These are phyloP conservation scores for Tetrapisispora nanseiensis DNA, from an alignment of 805 yeast genomes.

Conservation along the genomic window DNA sequence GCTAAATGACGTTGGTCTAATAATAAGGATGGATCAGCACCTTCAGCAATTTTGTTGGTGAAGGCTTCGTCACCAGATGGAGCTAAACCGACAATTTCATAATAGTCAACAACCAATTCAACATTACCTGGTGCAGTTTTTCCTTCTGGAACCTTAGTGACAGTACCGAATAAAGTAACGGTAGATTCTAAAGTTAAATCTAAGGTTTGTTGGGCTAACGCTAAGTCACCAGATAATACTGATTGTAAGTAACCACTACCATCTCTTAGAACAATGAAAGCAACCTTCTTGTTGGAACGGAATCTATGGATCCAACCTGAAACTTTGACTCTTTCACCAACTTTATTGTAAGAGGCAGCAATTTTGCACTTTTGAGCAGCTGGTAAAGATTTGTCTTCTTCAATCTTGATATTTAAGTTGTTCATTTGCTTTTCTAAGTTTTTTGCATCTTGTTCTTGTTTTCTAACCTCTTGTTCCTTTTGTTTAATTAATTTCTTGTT, in stretches of 20 bases:
- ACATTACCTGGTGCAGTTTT: slow-evolving; percentile 96
- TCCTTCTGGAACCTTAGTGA: slow-evolving; percentile 85
- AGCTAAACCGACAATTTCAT: slow-evolving; percentile 82
- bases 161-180: slow-evolving; percentile 66
- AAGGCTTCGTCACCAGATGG: slow-evolving; percentile 94
- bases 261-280: slow-evolving; percentile 86
- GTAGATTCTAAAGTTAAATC: slow-evolving; percentile 86
- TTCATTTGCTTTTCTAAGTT: slow-evolving; percentile 71
- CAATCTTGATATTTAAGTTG: slow-evolving; percentile 63
- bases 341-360: slow-evolving; percentile 38
- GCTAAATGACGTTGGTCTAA: slow-evolving; percentile 92
- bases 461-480: slow-evolving; percentile 43
- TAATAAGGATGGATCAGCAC: slow-evolving; percentile 84
- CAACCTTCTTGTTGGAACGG: slow-evolving; percentile 85
- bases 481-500: slow-evolving; percentile 56
- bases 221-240: slow-evolving; percentile 83
- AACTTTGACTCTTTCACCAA: slow-evolving; percentile 65
- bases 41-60: slow-evolving; percentile 88
- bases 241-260: slow-evolving; percentile 88
- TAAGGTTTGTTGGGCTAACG: slow-evolving; percentile 76
- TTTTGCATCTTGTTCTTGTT: slow-evolving; percentile 48
- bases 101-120: slow-evolving; percentile 84
- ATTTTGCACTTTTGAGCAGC: slow-evolving; percentile 61
- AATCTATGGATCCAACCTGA: slow-evolving; percentile 96
- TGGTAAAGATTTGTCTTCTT: slow-evolving; percentile 66